Evolutionary conservation across 352 stramenopile genomes (phyloP).

Genomic region (Achlya hypogyna): DNA sequence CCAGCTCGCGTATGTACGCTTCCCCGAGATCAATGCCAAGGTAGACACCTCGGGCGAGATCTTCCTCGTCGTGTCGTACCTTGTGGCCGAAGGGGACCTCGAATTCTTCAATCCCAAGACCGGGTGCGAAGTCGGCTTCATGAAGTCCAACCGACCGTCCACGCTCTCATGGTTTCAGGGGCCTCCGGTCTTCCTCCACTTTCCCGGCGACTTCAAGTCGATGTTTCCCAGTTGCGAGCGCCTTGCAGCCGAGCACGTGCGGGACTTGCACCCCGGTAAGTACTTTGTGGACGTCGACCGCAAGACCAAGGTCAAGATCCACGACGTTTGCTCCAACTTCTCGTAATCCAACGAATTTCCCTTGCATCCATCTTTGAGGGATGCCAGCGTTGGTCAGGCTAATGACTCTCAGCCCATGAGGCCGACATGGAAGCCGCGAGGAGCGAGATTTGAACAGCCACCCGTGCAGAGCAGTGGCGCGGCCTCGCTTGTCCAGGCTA

Average conservation of each 20-base stretch:
- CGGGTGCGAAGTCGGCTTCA: background rate
- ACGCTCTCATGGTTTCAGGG: background rate
- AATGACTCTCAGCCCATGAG: too few species aligned
- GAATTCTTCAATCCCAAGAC: background rate
- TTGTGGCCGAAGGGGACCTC: background rate
- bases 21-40: slow-evolving; percentile 18
- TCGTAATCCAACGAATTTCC: too few species aligned
- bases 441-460: too few species aligned
- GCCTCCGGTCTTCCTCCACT: background rate
- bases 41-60: slow-evolving; percentile 11
- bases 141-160: background rate
- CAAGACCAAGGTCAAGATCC: background rate
- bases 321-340: background rate
- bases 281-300: slow-evolving; percentile 16
- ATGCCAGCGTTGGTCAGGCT: too few species aligned
- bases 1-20: slow-evolving; percentile 9
- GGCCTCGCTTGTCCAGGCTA: too few species aligned
- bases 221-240: background rate
- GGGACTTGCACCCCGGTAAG: background rate
- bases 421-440: too few species aligned
- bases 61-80: slow-evolving; percentile 13
- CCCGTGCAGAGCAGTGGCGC: too few species aligned
- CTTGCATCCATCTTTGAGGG: too few species aligned
- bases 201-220: slow-evolving; percentile 10
- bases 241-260: background rate